Conservation (phyloP, 768 basidiomycete genomes). For the Scleroderma bovista region DNA sequence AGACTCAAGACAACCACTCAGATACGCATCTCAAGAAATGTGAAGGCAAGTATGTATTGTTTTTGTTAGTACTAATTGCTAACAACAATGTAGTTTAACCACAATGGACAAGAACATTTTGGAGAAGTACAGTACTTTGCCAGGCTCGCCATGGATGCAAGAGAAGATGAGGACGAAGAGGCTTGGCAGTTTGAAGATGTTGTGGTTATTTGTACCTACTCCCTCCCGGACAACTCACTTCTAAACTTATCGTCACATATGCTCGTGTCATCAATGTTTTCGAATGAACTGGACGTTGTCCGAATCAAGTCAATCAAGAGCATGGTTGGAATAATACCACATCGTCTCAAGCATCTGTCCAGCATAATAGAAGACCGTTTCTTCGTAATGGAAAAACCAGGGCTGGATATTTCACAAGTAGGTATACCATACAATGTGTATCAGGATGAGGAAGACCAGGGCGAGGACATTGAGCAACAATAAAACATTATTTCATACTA, state of each 20-base stretch:
- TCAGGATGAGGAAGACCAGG: background rate
- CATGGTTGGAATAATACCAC: background rate
- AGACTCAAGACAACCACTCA: background rate
- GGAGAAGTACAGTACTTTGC: background rate
- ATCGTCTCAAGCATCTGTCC: background rate
- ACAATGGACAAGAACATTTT: background rate
- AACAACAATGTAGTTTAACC: background rate
- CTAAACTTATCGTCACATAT: background rate
- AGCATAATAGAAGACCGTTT: background rate
- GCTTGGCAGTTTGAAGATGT: background rate
- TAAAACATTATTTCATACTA: too few species aligned
- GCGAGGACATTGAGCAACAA: background rate
- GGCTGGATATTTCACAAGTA: background rate
- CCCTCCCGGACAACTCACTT: background rate
- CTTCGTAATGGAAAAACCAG: background rate
- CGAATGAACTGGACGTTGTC: background rate
- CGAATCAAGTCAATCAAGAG: background rate
- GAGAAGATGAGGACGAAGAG: background rate
- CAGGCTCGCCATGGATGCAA: background rate
- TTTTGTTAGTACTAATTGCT: too few species aligned
- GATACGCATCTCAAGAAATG: background rate
- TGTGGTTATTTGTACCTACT: background rate
- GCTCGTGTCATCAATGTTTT: background rate
- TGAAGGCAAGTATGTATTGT: background rate
- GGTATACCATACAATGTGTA: background rate